phyloP scores from a whole-genome alignment of 495 filamentous ascomycete genomes.

The Neurospora sublineolata region DNA sequence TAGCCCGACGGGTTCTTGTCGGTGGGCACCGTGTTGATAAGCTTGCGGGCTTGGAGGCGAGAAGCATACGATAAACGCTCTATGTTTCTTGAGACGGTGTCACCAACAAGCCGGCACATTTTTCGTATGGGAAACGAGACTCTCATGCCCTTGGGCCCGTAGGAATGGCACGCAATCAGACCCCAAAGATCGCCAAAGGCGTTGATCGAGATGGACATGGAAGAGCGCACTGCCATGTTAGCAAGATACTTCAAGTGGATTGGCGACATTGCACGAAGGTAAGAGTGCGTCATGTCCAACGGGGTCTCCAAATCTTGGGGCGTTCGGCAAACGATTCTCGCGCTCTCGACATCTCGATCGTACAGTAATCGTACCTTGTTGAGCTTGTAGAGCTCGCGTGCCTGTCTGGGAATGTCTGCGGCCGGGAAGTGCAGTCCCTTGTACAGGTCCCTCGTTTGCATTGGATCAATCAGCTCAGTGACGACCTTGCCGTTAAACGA shows the following conservation, averaged over 20 bases:
- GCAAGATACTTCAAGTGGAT: constrained; percentile 80
- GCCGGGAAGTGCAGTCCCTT: constrained; percentile 87
- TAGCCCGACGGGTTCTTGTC: constrained; percentile 80
- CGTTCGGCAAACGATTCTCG: constrained; percentile 73
- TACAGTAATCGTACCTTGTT: constrained; percentile 74
- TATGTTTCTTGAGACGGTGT: constrained; percentile 78
- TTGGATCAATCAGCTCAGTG: constrained; percentile 72
- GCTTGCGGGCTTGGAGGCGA: constrained; percentile 66
- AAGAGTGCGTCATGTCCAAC: constrained; percentile 74
- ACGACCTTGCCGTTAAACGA: constrained; percentile 77
- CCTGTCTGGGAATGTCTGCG: constrained; percentile 81
- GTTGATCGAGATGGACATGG: constrained; percentile 91
- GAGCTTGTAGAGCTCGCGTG: constrained; percentile 67
- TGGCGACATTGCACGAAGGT: constrained; percentile 82
- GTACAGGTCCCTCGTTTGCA: constrained; percentile 74
- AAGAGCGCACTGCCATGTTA: constrained; percentile 85
- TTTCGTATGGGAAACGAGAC: constrained; percentile 87
- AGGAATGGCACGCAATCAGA: constrained; percentile 77
- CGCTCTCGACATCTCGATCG: constrained; percentile 62
- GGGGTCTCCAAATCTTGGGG: constrained; percentile 65
- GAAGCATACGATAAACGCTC: constrained; percentile 82
- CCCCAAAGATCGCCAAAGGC: constrained; percentile 82
- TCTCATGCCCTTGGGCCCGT: constrained; percentile 68
- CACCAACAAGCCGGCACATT: constrained; percentile 87
- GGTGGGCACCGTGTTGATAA: constrained; percentile 70